Percentiles rank a stretch among this genome's conserved stretches.
Conservation (phyloP, 371 early-diverging fungal genomes). For the Smittium mucronatum region DNA sequence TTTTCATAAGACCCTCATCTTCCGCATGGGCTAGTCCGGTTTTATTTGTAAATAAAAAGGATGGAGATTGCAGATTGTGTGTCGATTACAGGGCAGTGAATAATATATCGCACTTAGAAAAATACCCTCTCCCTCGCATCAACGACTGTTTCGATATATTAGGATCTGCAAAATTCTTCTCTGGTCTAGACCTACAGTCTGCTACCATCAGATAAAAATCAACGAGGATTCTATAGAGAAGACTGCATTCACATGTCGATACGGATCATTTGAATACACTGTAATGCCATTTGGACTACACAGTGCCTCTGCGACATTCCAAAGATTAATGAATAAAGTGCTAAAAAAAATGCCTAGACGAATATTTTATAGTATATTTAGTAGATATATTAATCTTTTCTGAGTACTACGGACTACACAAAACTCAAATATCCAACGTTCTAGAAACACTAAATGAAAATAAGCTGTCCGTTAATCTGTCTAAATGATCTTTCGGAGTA, state of each 20-base stretch:
- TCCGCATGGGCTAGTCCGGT: slow-evolving; percentile 7
- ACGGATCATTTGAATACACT: slow-evolving; percentile 32
- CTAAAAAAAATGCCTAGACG: slow-evolving; percentile 27
- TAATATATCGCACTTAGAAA: slow-evolving; percentile 19
- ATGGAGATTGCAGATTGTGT: slow-evolving; percentile 11
- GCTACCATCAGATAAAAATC: slow-evolving; percentile 33
- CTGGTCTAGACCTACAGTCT: slow-evolving; percentile 24
- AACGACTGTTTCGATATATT: slow-evolving; percentile 34
- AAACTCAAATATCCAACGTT: slow-evolving; percentile 26
- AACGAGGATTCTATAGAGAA: slow-evolving; percentile 21
- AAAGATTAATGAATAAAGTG: slow-evolving; percentile 27
- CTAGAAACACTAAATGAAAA: slow-evolving; percentile 24
- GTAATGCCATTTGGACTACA: slow-evolving; percentile 41
- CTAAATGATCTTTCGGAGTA: slow-evolving; percentile 39
- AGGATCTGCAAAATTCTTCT: slow-evolving; percentile 13
- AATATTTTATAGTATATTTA: slow-evolving; percentile 35
- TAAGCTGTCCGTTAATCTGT: slow-evolving; percentile 28
- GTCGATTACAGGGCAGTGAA: slow-evolving; percentile 30
- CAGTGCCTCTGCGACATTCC: slow-evolving; percentile 36
- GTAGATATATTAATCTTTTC: slow-evolving; percentile 47
- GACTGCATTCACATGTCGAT: slow-evolving; percentile 37
- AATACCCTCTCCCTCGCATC: slow-evolving; percentile 33
- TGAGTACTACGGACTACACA: slow-evolving; percentile 33
- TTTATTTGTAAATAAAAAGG: slow-evolving; percentile 2
- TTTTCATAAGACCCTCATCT: neutral